phyloP scores from a whole-genome alignment of 2,329 filamentous ascomycete species.

The Rutstroemia sp. region DNA sequence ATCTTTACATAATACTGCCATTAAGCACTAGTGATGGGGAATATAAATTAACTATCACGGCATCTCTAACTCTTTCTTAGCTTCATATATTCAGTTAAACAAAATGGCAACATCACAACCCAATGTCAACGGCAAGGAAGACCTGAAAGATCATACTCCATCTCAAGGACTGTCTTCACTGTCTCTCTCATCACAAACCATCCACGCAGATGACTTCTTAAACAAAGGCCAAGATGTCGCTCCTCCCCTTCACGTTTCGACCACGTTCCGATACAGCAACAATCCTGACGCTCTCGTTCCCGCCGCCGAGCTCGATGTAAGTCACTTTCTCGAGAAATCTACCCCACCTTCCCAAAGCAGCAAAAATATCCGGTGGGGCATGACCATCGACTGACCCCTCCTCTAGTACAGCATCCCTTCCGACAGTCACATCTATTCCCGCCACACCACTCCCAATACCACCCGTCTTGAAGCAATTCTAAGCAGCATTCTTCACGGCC shows the following conservation, averaged over 20 bases:
- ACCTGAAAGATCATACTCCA: conserved; percentile 12
- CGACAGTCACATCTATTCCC: conserved; percentile 76
- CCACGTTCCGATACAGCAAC: conserved; percentile 75
- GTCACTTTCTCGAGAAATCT: conserved; percentile 18
- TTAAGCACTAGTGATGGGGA: no score
- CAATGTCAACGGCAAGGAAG: conserved; percentile 13
- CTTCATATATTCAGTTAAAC: background rate
- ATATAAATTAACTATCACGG: no score
- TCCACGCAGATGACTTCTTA: conserved; percentile 76
- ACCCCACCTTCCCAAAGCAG: background rate
- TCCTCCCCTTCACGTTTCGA: conserved; percentile 83
- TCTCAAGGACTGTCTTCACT: conserved; percentile 26
- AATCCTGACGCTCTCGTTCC: conserved; percentile 58
- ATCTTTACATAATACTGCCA: no score
- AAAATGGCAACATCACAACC: conserved; percentile 15
- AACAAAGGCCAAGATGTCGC: conserved; percentile 73
- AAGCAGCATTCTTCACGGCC: conserved; percentile 61
- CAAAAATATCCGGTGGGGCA: conserved; percentile 6
- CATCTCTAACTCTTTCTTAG: no score
- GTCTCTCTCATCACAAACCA: conserved; percentile 60
- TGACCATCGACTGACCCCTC: conserved; percentile 10
- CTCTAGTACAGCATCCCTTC: conserved; percentile 33
- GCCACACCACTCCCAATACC: conserved; percentile 68
- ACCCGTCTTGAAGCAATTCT: conserved; percentile 82
- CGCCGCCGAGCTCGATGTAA: conserved; percentile 49